These are phyloP conservation scores for Osmanthus fragrans DNA, from an alignment of 257 asterid genomes.

Conservation along the genomic window DNA sequence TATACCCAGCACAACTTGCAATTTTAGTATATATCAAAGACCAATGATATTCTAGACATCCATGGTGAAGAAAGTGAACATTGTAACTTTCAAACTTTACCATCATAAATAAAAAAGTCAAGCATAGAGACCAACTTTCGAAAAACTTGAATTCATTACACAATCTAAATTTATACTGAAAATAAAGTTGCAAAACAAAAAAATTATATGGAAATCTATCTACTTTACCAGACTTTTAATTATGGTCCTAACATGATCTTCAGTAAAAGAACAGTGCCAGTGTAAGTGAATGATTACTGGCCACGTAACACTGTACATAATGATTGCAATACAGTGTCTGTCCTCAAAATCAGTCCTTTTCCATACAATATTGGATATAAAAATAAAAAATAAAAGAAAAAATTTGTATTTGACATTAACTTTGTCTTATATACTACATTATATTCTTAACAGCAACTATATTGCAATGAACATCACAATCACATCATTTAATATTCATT, in stretches of 20 bases:
- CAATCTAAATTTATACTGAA: not conserved
- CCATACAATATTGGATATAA: not conserved
- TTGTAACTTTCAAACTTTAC: not conserved
- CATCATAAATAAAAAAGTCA: not conserved
- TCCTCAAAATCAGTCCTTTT: not conserved
- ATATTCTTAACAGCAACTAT: not conserved
- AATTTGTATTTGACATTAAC: not conserved
- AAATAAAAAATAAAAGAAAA: no score
- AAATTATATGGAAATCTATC: not conserved
- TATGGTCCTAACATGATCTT: not conserved
- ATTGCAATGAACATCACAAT: not conserved
- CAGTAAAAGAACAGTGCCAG: not conserved
- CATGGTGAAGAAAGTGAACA: not conserved
- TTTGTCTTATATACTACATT: not conserved
- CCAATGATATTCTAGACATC: not conserved
- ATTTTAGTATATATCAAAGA: not conserved
- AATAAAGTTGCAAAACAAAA: not conserved
- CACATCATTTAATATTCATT: not conserved
- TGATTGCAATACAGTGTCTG: not conserved
- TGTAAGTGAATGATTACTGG: not conserved
- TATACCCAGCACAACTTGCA: not conserved
- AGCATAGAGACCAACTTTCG: not conserved
- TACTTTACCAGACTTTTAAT: not conserved
- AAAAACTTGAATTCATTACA: not conserved
- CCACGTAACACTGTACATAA: not conserved